Conservation (phyloP, 306 rosid genomes). For the Castanea sativa region DNA sequence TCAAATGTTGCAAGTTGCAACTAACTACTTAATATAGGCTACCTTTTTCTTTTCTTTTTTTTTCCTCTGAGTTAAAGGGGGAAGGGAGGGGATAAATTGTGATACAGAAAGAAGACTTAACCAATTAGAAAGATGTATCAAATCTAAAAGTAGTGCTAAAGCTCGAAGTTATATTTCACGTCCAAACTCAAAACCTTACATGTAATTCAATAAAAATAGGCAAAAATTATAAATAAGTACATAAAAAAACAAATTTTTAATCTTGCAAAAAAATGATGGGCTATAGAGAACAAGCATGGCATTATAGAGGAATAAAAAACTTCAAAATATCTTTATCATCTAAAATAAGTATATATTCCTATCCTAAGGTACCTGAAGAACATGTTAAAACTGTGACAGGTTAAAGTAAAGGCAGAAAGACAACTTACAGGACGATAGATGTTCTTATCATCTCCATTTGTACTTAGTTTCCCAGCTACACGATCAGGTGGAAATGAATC, state of each 20-base stretch:
- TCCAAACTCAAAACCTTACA: background rate
- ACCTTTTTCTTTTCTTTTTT: background rate
- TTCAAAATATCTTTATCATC: background rate
- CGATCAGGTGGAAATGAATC: constrained; percentile 64
- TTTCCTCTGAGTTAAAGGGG: no score
- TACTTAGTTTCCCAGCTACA: constrained; percentile 48
- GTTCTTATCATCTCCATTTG: constrained; percentile 66
- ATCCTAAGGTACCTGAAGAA: constrained; percentile 8
- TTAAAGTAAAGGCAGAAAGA: constrained; percentile 6
- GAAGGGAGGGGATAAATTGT: background rate
- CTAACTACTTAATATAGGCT: background rate
- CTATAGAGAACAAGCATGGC: background rate
- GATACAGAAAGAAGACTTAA: background rate
- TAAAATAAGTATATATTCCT: background rate
- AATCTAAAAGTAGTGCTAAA: background rate
- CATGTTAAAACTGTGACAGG: background rate
- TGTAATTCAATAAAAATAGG: background rate
- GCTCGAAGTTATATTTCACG: background rate
- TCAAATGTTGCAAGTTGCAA: background rate
- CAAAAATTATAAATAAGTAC: background rate
- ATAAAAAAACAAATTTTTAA: background rate
- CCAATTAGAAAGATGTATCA: background rate
- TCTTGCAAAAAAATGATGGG: background rate
- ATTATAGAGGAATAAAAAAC: background rate
- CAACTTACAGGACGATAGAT: constrained; percentile 68